phyloP scores from a whole-genome alignment of 2,329 filamentous ascomycete species.

The Ramularia collo-cygni region DNA sequence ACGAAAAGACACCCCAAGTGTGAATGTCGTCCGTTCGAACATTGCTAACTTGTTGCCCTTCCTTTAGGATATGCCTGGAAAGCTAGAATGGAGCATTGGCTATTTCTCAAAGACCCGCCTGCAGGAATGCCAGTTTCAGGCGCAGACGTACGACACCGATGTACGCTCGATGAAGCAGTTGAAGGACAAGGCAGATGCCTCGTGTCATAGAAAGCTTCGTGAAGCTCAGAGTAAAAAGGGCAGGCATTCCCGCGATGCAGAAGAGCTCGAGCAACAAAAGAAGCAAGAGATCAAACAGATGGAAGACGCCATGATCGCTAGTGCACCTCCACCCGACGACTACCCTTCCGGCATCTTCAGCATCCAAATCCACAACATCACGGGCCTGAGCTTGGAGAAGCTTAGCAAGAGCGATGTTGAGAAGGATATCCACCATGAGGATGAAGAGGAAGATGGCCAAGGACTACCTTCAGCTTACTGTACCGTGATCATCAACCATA shows the following conservation, averaged over 20 bases:
- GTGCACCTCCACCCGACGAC: conserved; percentile 55
- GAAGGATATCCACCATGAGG: conserved; percentile 43
- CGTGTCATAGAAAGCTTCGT: conserved; percentile 56
- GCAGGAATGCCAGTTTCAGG: conserved; percentile 53
- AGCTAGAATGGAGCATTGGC: conserved; percentile 62
- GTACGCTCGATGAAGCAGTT: conserved; percentile 54
- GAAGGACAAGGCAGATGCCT: conserved; percentile 48
- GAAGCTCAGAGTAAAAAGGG: conserved; percentile 56
- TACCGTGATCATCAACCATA: conserved; percentile 66
- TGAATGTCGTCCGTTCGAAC: too few relatives aligned
- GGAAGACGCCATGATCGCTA: conserved; percentile 59
- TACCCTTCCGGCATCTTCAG: conserved; percentile 62
- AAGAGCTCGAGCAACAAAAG: conserved; percentile 62
- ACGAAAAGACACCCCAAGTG: too few relatives aligned
- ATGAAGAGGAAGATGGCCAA: conserved; percentile 53
- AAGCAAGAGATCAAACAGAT: conserved; percentile 55
- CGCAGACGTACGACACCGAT: conserved; percentile 54
- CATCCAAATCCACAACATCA: conserved; percentile 67
- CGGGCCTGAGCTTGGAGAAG: conserved; percentile 56
- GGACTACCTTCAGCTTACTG: conserved; percentile 65
- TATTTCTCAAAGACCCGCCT: conserved; percentile 64
- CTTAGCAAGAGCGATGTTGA: conserved; percentile 49
- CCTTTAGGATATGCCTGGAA: conserved; percentile 50
- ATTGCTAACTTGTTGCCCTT: too few relatives aligned
- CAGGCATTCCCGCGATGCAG: conserved; percentile 19